A percentile compares a stretch with the other conserved stretches of the same genome.
phyloP scores from a whole-genome alignment of 129 eudicot species.

The Scalesia atractyloides region DNA sequence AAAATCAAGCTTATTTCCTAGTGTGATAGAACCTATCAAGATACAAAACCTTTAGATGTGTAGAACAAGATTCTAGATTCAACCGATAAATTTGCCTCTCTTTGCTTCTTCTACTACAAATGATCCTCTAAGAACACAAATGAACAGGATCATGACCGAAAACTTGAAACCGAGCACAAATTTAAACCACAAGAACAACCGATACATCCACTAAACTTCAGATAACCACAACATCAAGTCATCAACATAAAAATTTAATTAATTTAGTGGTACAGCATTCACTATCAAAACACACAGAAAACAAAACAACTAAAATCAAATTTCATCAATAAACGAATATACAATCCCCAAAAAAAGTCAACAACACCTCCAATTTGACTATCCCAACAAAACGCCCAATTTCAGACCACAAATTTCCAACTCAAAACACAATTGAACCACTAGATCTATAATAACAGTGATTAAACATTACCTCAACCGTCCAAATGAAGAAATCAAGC shows the following conservation, averaged over 20 bases:
- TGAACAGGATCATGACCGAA: neutral
- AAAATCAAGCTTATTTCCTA: neutral
- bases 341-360: conserved; percentile 11
- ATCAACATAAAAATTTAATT: no score
- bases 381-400: conserved; percentile 22
- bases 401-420: neutral
- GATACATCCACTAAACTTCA: neutral
- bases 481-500: conserved; percentile 95
- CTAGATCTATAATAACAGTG: neutral
- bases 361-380: conserved; percentile 15
- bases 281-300: no score
- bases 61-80: neutral
- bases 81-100: neutral
- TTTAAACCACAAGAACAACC: neutral
- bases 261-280: no score
- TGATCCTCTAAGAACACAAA: neutral
- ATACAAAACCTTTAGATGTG: neutral
- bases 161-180: neutral
- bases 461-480: conserved; percentile 64
- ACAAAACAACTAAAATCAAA: neutral
- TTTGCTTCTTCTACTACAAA: neutral
- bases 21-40: neutral
- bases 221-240: no score
- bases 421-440: conserved; percentile 19
- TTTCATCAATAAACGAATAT: neutral